Evolutionary conservation across 192 early-diverging fungal species (phyloP).

Genomic region (Phlyctochytrium planicorne): DNA sequence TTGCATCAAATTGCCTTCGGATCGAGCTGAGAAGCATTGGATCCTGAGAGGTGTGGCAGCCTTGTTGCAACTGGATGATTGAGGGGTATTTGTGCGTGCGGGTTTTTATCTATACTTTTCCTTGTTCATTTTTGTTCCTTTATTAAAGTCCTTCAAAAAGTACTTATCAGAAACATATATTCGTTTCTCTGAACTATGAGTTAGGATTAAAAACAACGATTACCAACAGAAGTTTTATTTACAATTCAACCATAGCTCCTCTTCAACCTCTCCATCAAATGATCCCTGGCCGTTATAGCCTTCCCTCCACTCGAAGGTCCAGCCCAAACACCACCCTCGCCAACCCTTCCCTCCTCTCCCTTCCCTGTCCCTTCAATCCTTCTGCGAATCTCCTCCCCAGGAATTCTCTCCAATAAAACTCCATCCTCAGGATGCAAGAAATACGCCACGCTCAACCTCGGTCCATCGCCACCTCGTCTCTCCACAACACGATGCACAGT

Average conservation of each 20-base stretch:
- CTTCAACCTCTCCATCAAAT: constrained; percentile 41
- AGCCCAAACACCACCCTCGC: constrained; percentile 27
- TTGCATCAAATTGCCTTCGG: constrained; percentile 50
- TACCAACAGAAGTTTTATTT: too few species aligned
- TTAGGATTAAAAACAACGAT: too few species aligned
- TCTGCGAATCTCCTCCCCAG: not conserved
- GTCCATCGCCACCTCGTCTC: not conserved
- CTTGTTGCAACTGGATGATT: constrained; percentile 49
- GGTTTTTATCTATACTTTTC: too few species aligned
- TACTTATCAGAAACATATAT: too few species aligned
- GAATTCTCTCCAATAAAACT: constrained; percentile 37
- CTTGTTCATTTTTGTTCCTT: too few species aligned
- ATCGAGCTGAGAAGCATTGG: constrained; percentile 57
- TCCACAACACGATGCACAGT: constrained; percentile 54
- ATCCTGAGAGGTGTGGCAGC: constrained; percentile 59
- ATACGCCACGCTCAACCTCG: constrained; percentile 19
- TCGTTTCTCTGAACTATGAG: too few species aligned
- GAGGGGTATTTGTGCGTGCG: too few species aligned
- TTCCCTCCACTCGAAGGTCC: not conserved
- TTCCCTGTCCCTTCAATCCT: not conserved
- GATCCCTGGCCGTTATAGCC: constrained; percentile 53
- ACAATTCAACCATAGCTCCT: not conserved
- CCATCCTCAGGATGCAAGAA: constrained; percentile 27
- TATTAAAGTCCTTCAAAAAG: too few species aligned
- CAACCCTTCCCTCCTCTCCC: constrained; percentile 20